Percentiles rank a stretch among this genome's conserved stretches.
phyloP scores from a whole-genome alignment of 2,329 filamentous ascomycete genomes.

The Monilinia fructigena region DNA sequence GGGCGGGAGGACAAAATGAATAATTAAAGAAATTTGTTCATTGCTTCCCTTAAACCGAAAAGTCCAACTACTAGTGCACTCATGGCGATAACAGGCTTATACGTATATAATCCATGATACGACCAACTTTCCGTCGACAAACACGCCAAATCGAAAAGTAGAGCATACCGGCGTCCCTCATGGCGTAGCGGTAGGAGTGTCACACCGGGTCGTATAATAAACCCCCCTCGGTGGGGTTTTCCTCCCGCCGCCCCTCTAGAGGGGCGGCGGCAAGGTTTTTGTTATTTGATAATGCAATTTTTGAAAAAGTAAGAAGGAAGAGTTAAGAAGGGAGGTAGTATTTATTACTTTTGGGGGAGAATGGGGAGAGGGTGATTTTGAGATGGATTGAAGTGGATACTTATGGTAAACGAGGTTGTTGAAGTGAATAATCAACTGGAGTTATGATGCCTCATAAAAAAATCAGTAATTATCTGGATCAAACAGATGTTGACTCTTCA shows the following conservation, averaged over 20 bases:
- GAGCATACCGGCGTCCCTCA: background rate
- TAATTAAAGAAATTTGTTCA: background rate
- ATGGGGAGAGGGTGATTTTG: background rate
- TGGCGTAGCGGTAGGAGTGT: background rate
- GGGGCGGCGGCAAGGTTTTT: background rate
- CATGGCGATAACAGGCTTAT: background rate
- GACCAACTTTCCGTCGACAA: background rate
- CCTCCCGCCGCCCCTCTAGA: background rate
- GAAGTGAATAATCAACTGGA: background rate
- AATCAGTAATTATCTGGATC: background rate
- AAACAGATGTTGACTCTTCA: background rate
- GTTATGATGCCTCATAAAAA: constrained; percentile 1
- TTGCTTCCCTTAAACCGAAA: background rate
- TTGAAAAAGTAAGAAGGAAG: background rate
- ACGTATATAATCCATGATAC: background rate
- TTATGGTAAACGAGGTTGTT: background rate
- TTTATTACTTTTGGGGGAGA: background rate
- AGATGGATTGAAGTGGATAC: background rate
- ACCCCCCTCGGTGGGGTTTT: background rate
- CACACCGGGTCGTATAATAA: background rate
- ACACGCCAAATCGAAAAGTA: background rate
- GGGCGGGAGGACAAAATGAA: background rate
- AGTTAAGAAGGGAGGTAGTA: background rate
- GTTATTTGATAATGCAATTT: background rate
- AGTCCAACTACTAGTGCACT: background rate